These are phyloP conservation scores for Annulohypoxylon truncatum DNA, from an alignment of 2,329 filamentous ascomycete genomes.

Conservation along the genomic window DNA sequence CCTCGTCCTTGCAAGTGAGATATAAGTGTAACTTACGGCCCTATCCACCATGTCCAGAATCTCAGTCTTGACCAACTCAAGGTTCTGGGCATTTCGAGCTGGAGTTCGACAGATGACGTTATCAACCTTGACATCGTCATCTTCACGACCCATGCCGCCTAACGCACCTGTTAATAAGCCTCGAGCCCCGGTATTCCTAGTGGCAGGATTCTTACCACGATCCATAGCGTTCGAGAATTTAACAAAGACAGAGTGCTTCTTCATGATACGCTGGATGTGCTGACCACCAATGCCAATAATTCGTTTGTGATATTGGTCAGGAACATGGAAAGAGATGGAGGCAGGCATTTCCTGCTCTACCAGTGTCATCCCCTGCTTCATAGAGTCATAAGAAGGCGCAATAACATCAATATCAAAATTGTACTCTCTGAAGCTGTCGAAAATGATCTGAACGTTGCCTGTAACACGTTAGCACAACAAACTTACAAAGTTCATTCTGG, in stretches of 20 bases:
- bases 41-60: constrained; percentile 99
- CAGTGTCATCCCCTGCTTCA: constrained; percentile 89
- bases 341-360: constrained; percentile 99
- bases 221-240: constrained; percentile 99
- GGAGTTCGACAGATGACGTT: constrained; percentile 99
- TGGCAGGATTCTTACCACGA: constrained; percentile 66
- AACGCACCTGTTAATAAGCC: constrained; percentile 46
- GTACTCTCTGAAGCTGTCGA: constrained; percentile 99
- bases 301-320: constrained; percentile 98
- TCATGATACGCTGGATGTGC: constrained; percentile 99
- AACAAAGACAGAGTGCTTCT: constrained; percentile 99
- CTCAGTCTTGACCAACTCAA: constrained; percentile 97
- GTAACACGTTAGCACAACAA: constrained; percentile 43
- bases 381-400: constrained; percentile 89
- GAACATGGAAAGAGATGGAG: constrained; percentile 98
- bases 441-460: constrained; percentile 98
- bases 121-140: constrained; percentile 98
- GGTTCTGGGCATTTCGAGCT: constrained; percentile 93
- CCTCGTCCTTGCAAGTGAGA: neutral
- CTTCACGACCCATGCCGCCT: constrained; percentile 86
- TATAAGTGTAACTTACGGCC: constrained; percentile 67
- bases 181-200: neutral
- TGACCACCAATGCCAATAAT: constrained; percentile 99
- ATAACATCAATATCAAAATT: constrained; percentile 99
- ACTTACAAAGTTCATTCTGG: neutral